Conservation (phyloP, 371 early-diverging fungal genomes). For the Lichtheimia corymbifera region DNA sequence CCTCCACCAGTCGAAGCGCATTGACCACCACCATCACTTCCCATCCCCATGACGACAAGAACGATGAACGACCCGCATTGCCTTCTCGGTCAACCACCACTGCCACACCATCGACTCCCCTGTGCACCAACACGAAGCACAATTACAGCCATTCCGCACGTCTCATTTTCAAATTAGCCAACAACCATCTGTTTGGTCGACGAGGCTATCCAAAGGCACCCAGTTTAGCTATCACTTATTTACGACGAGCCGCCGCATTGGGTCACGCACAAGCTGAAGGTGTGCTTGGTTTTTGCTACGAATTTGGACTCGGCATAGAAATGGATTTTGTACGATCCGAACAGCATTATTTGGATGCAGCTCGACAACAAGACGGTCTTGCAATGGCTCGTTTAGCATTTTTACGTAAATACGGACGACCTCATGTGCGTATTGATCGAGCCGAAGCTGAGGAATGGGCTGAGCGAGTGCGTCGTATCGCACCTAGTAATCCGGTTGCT, state of each 20-base stretch:
- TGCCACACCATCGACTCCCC: neutral
- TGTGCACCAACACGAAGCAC: neutral
- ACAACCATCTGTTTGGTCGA: conserved; percentile 62
- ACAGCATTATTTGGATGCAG: conserved; percentile 53
- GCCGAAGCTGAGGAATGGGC: conserved; percentile 70
- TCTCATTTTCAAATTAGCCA: conserved; percentile 44
- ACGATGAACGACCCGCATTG: conserved; percentile 15
- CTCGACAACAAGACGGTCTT: conserved; percentile 46
- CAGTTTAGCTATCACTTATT: conserved; percentile 43
- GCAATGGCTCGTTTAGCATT: conserved; percentile 70
- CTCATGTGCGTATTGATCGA: conserved; percentile 69
- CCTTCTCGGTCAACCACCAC: conserved; percentile 17
- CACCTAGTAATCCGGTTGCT: conserved; percentile 15
- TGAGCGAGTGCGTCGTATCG: conserved; percentile 23
- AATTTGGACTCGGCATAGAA: conserved; percentile 74
- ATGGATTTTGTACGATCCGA: conserved; percentile 62
- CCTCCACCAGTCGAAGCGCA: conserved; percentile 12
- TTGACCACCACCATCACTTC: conserved; percentile 4
- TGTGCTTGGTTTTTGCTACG: conserved; percentile 71
- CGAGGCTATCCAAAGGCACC: conserved; percentile 42
- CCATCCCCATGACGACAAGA: conserved; percentile 1
- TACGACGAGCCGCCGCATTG: conserved; percentile 37
- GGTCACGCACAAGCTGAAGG: conserved; percentile 53
- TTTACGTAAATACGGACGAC: conserved; percentile 78
- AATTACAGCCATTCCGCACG: conserved; percentile 13